These are phyloP conservation scores for Aspergillus sp. DNA, from an alignment of 2,329 filamentous ascomycete species.

Conservation along the genomic window DNA sequence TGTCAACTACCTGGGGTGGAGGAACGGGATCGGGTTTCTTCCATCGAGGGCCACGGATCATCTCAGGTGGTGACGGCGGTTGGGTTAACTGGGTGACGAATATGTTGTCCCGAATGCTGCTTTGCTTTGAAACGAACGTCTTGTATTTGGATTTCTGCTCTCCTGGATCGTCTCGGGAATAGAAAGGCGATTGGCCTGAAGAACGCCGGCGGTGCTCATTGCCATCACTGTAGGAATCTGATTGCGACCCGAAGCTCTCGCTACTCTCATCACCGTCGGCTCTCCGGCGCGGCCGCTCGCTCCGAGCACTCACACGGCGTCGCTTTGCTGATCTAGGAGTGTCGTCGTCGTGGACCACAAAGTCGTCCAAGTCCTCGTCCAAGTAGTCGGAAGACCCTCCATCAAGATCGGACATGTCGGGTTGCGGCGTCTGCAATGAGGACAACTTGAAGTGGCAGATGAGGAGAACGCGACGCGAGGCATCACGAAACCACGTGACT, in stretches of 20 bases:
- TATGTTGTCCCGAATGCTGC: slow-evolving; percentile 41
- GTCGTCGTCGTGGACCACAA: slow-evolving; percentile 26
- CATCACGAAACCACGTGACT: slow-evolving; percentile 20
- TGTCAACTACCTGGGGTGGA: slow-evolving; percentile 16
- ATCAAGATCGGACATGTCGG: slow-evolving; percentile 31
- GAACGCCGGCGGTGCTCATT: slow-evolving; percentile 22
- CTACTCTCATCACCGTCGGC: slow-evolving; percentile 10
- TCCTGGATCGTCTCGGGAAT: slow-evolving; percentile 20
- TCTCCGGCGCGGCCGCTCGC: not conserved
- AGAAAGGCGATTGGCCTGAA: slow-evolving; percentile 12
- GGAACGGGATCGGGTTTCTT: slow-evolving; percentile 42
- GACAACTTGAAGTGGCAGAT: not conserved
- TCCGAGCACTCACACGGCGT: slow-evolving; percentile 29
- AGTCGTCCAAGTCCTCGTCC: slow-evolving; percentile 29
- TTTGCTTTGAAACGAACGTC: slow-evolving; percentile 43
- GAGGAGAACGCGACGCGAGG: slow-evolving; percentile 14
- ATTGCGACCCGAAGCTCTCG: slow-evolving; percentile 14
- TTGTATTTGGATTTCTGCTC: slow-evolving; percentile 35
- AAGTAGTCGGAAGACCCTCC: slow-evolving; percentile 31
- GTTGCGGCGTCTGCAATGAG: not conserved
- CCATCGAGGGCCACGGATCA: slow-evolving; percentile 53
- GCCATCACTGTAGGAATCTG: slow-evolving; percentile 19
- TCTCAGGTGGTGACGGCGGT: slow-evolving; percentile 51
- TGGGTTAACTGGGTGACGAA: slow-evolving; percentile 52
- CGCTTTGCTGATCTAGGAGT: slow-evolving; percentile 35